Evolutionary conservation across 129 eudicot genomes (phyloP).

Genomic region (Centaurea solstitialis): DNA sequence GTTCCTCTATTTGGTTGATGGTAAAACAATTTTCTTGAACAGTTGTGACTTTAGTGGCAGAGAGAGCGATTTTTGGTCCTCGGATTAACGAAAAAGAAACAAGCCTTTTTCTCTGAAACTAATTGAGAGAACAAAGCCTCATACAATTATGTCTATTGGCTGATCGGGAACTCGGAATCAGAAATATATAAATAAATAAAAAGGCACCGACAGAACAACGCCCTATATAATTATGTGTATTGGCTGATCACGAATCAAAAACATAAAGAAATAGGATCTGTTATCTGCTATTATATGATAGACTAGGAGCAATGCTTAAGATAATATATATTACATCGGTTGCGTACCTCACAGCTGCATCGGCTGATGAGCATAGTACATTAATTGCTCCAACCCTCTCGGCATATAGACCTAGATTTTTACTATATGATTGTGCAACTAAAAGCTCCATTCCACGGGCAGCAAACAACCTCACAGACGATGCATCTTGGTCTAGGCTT

Average conservation of each 20-base stretch:
- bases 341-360: slow-evolving; percentile 83
- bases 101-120: neutral
- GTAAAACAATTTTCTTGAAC: neutral
- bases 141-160: neutral
- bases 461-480: slow-evolving; percentile 93
- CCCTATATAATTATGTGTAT: neutral
- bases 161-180: neutral
- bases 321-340: neutral
- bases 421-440: slow-evolving; percentile 95
- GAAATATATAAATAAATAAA: neutral
- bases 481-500: slow-evolving; percentile 95
- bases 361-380: slow-evolving; percentile 86
- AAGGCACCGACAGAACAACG: neutral
- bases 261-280: neutral
- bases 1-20: neutral
- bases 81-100: neutral
- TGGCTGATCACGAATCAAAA: neutral
- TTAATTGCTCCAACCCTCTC: slow-evolving; percentile 98
- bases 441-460: slow-evolving; percentile 96
- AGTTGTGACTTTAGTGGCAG: neutral
- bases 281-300: neutral
- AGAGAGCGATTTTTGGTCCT: neutral
- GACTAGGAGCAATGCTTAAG: neutral
- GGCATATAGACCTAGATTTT: slow-evolving; percentile 91
- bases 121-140: neutral